Conservation (phyloP, 768 basidiomycete species). For the Sutorius australiensis region DNA sequence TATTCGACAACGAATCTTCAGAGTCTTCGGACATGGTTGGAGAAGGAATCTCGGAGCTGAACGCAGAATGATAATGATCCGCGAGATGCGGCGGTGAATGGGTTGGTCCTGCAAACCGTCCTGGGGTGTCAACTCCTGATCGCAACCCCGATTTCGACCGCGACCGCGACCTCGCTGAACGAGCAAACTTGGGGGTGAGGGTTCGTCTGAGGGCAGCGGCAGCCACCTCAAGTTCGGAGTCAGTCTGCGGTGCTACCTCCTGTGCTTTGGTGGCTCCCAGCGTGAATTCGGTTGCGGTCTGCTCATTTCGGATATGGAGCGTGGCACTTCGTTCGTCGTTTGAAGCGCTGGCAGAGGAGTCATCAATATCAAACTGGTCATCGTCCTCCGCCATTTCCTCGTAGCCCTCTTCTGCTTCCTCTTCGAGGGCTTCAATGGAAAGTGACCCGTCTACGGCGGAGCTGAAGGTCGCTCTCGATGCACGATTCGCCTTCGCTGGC, state of each 20-base stretch:
- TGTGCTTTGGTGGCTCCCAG: slow-evolving; percentile 29
- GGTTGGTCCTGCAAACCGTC: slow-evolving; percentile 50
- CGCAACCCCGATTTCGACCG: slow-evolving; percentile 36
- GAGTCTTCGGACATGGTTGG: slow-evolving; percentile 41
- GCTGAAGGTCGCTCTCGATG: slow-evolving; percentile 12
- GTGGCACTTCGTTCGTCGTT: not conserved
- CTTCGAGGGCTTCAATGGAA: slow-evolving; percentile 28
- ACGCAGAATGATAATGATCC: slow-evolving; percentile 24
- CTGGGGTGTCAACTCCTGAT: slow-evolving; percentile 64
- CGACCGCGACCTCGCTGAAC: slow-evolving; percentile 30
- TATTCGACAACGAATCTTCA: slow-evolving; percentile 31
- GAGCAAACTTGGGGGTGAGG: slow-evolving; percentile 27
- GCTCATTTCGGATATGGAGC: slow-evolving; percentile 12
- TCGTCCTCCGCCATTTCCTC: slow-evolving; percentile 55
- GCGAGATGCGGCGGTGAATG: slow-evolving; percentile 43
- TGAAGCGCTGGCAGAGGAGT: slow-evolving; percentile 63
- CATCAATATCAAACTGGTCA: slow-evolving; percentile 91
- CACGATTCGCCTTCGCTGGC: slow-evolving; percentile 42
- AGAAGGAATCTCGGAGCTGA: slow-evolving; percentile 30
- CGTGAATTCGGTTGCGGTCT: slow-evolving; percentile 10
- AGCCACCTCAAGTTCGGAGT: slow-evolving; percentile 29
- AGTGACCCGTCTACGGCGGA: slow-evolving; percentile 9
- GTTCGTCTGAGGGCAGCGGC: slow-evolving; percentile 34
- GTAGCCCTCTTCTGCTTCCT: slow-evolving; percentile 40
- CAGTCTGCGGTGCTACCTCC: slow-evolving; percentile 25